A percentile compares a stretch with the other conserved stretches of the same genome.
phyloP scores from a whole-genome alignment of 2,329 filamentous ascomycete species.

The Venturia carpophila region DNA sequence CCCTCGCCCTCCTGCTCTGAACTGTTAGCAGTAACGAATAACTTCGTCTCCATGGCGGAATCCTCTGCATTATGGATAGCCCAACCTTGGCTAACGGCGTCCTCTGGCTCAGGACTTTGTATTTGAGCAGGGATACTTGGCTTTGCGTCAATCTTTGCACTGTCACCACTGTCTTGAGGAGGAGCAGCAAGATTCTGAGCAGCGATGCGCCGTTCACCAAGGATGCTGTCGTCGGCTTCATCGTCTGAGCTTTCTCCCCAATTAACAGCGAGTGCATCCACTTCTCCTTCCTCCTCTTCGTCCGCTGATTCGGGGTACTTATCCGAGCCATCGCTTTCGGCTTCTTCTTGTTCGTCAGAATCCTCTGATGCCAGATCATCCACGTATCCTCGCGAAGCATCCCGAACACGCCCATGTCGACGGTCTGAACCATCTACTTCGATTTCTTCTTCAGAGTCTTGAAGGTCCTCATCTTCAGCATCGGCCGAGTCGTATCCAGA shows the following conservation, averaged over 20 bases:
- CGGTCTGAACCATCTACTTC: background rate
- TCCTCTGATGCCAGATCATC: background rate
- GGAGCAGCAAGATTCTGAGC: background rate
- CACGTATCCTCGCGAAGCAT: background rate
- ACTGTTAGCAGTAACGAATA: background rate
- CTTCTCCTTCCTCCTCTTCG: background rate
- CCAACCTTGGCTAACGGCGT: background rate
- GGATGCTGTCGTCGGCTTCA: background rate
- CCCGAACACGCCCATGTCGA: background rate
- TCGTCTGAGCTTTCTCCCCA: conserved; percentile 10
- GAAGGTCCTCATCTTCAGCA: conserved; percentile 6
- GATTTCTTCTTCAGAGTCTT: background rate
- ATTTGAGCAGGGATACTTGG: background rate
- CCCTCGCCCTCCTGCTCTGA: background rate
- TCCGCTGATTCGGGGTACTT: background rate
- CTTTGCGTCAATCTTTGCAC: background rate
- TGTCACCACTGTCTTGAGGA: background rate
- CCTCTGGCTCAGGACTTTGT: background rate
- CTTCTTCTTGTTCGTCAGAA: background rate
- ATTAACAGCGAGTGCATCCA: background rate
- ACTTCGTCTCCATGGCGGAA: background rate
- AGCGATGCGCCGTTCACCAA: background rate
- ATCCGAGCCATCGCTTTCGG: background rate
- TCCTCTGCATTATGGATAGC: background rate
- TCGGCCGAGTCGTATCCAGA: conserved; percentile 1